These are phyloP conservation scores for Botrytis elliptica DNA, from an alignment of 2,329 filamentous ascomycete genomes.

Conservation along the genomic window DNA sequence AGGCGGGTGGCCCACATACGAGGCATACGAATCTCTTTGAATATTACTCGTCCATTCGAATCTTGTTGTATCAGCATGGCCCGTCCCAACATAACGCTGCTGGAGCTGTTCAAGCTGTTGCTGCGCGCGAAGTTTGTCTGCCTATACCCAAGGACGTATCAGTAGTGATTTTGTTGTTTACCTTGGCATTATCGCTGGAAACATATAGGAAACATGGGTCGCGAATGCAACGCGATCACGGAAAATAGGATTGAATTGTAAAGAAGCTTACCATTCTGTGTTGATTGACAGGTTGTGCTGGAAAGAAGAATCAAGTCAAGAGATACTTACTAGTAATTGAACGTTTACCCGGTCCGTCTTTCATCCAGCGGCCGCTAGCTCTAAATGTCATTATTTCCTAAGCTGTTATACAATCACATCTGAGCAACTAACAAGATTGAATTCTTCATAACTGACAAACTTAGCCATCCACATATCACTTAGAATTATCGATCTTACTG, in stretches of 20 bases:
- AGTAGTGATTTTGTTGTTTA: not conserved
- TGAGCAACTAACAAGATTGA: not conserved
- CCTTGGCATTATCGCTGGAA: not conserved
- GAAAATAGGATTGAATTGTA: not conserved
- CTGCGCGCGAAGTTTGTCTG: constrained; percentile 95
- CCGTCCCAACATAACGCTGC: constrained; percentile 92
- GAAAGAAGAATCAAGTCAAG: not conserved
- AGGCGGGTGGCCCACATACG: constrained; percentile 85
- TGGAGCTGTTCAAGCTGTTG: constrained; percentile 98
- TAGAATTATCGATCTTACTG: not conserved
- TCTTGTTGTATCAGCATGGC: constrained; percentile 93
- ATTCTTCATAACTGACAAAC: not conserved
- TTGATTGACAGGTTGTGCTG: not conserved
- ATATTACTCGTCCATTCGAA: constrained; percentile 98
- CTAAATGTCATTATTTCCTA: not conserved
- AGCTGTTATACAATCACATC: not conserved
- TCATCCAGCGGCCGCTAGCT: constrained; percentile 18
- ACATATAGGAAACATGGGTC: not conserved
- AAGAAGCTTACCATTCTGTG: not conserved
- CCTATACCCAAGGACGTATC: constrained; percentile 49
- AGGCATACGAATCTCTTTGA: constrained; percentile 86
- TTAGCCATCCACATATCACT: not conserved
- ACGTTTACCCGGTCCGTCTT: constrained; percentile 12
- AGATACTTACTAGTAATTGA: not conserved
- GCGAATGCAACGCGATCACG: not conserved